Evolutionary conservation across 2,329 filamentous ascomycete genomes (phyloP).

Genomic region (Nemania serpens): DNA sequence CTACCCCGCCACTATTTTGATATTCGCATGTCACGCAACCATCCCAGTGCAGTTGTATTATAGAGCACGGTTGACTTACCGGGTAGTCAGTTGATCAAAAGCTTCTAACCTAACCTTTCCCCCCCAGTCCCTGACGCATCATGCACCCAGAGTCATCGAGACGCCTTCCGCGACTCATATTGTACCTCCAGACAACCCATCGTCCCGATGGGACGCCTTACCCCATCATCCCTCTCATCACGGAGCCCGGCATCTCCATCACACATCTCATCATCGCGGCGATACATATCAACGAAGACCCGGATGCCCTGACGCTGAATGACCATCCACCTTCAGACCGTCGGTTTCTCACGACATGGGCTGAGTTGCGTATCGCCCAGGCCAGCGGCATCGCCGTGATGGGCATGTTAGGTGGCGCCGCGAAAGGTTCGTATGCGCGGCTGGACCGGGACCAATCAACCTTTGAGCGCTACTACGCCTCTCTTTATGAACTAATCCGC

Average conservation of each 20-base stretch:
- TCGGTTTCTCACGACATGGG: slow-evolving; percentile 70
- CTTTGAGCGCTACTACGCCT: slow-evolving; percentile 73
- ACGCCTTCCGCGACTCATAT: slow-evolving; percentile 36
- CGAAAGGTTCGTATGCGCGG: slow-evolving; percentile 68
- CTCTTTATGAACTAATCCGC: slow-evolving; percentile 65
- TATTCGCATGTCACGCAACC: slow-evolving; percentile 2
- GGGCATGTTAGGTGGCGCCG: slow-evolving; percentile 81
- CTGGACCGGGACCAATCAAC: slow-evolving; percentile 53
- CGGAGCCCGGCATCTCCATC: slow-evolving; percentile 44
- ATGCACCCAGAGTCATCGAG: slow-evolving; percentile 31
- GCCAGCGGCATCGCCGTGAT: slow-evolving; percentile 73
- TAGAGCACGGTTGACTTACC: neutral
- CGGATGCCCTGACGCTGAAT: slow-evolving; percentile 72
- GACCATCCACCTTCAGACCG: slow-evolving; percentile 69
- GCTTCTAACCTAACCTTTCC: neutral
- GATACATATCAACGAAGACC: slow-evolving; percentile 73
- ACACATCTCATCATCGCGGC: slow-evolving; percentile 81
- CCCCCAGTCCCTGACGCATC: neutral
- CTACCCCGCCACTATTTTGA: neutral
- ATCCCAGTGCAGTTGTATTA: neutral
- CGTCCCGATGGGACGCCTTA: slow-evolving; percentile 43
- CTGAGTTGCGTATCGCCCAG: slow-evolving; percentile 71
- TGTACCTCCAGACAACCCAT: slow-evolving; percentile 50
- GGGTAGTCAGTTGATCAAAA: neutral
- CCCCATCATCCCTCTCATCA: slow-evolving; percentile 49